Conservation (phyloP, 2,329 filamentous ascomycete species). For the Scedosporium boydii region DNA sequence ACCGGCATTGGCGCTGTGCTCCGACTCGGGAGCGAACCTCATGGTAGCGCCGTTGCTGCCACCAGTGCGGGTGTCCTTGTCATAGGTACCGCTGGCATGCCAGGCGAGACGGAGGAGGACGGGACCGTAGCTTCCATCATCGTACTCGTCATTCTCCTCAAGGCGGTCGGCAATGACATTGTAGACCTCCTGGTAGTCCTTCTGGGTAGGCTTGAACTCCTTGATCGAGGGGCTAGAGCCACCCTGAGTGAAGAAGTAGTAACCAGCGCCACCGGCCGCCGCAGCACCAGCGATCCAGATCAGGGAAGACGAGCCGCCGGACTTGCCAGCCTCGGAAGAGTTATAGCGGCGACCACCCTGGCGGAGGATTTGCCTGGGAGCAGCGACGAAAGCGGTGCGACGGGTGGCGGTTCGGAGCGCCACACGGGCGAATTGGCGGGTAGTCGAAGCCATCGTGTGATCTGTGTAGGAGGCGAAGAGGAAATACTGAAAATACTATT, state of each 20-base stretch:
- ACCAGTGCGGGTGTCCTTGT: constrained; percentile 78
- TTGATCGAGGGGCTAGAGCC: constrained; percentile 37
- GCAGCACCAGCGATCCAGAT: constrained; percentile 51
- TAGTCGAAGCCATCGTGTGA: constrained; percentile 28
- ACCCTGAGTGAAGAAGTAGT: constrained; percentile 54
- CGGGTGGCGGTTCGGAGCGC: constrained; percentile 46
- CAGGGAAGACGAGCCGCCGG: constrained; percentile 35
- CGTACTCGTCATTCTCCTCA: constrained; percentile 88
- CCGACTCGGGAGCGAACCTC: constrained; percentile 82
- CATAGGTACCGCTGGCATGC: constrained; percentile 90
- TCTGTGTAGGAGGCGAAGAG: constrained; percentile 6
- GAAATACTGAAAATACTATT: not conserved
- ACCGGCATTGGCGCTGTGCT: constrained; percentile 91
- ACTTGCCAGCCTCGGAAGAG: constrained; percentile 56
- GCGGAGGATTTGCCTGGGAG: constrained; percentile 60
- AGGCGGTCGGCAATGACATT: constrained; percentile 71
- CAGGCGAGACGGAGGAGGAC: constrained; percentile 85
- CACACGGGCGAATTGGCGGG: constrained; percentile 46
- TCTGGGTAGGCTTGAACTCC: constrained; percentile 63
- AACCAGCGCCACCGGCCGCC: constrained; percentile 53
- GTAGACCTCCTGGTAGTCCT: constrained; percentile 95
- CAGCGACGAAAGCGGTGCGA: constrained; percentile 46
- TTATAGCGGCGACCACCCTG: constrained; percentile 70
- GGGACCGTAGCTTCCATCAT: constrained; percentile 92
- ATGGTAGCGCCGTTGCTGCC: constrained; percentile 96